Conservation (phyloP, 2,329 filamentous ascomycete genomes). For the Trichoderma polysporum region DNA sequence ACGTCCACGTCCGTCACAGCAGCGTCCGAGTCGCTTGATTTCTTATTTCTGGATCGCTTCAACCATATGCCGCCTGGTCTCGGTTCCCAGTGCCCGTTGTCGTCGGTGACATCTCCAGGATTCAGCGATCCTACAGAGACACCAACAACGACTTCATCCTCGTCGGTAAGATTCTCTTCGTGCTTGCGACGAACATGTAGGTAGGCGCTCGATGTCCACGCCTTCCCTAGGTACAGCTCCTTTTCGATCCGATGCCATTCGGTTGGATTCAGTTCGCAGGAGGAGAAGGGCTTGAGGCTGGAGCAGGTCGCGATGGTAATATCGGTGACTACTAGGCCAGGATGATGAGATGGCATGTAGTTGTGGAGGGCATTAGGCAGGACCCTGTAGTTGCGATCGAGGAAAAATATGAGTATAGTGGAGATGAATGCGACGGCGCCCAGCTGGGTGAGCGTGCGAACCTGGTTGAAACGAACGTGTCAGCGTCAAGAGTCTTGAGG, state of each 20-base stretch:
- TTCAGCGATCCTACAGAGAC: constrained; percentile 71
- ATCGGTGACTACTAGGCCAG: constrained; percentile 82
- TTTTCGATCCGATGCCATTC: constrained; percentile 85
- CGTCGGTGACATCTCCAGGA: constrained; percentile 51
- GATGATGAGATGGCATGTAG: constrained; percentile 81
- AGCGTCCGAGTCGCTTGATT: constrained; percentile 71
- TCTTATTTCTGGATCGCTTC: constrained; percentile 67
- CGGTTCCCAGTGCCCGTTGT: constrained; percentile 71
- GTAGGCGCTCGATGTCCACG: constrained; percentile 75
- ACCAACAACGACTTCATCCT: constrained; percentile 79
- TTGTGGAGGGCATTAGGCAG: constrained; percentile 82
- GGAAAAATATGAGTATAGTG: constrained; percentile 71
- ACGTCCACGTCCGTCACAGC: constrained; percentile 82
- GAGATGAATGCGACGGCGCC: constrained; percentile 63
- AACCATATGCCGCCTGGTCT: constrained; percentile 80
- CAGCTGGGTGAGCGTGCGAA: constrained; percentile 74
- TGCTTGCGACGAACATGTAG: constrained; percentile 80
- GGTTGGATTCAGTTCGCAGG: constrained; percentile 69
- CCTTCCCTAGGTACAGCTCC: constrained; percentile 76
- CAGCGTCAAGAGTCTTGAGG: background rate
- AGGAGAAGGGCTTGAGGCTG: constrained; percentile 69
- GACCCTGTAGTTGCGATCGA: constrained; percentile 86
- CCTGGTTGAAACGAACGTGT: constrained; percentile 37
- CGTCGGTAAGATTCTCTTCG: constrained; percentile 73
- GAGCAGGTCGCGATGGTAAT: constrained; percentile 77